Evolutionary conservation across 192 early-diverging fungal species (phyloP).

Genomic region (Phlyctochytrium arcticum): DNA sequence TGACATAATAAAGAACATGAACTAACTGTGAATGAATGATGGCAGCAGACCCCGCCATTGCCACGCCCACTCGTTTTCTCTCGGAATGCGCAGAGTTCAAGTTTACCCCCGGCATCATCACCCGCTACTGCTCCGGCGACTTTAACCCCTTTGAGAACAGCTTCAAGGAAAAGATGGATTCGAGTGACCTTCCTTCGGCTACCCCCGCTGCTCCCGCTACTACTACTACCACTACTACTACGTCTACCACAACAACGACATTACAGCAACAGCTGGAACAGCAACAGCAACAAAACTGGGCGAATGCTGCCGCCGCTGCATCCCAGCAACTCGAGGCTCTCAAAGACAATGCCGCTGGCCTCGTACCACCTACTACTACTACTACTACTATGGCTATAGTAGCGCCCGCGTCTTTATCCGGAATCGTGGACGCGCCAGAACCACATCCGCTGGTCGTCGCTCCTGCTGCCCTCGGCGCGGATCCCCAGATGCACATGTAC

Average conservation of each 20-base stretch:
- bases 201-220: background rate
- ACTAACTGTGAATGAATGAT: no score
- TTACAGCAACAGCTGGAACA: background rate
- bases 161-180: conserved; percentile 21
- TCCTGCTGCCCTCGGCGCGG: background rate
- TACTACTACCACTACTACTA: background rate
- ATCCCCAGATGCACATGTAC: background rate
- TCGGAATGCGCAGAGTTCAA: conserved; percentile 16
- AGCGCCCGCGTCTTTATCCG: background rate
- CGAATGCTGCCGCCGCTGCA: background rate
- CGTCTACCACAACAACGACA: background rate
- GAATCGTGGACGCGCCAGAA: background rate
- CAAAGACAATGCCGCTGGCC: no score
- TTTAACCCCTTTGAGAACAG: conserved; percentile 2
- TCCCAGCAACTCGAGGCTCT: background rate
- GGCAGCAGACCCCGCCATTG: background rate
- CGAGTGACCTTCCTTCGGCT: no score
- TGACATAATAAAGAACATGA: no score
- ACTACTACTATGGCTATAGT: background rate
- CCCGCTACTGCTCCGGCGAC: conserved; percentile 23
- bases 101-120: conserved; percentile 17
- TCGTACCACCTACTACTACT: background rate
- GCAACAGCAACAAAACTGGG: background rate
- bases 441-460: no score
- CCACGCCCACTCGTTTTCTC: conserved; percentile 23